These are phyloP conservation scores for Colletotrichum nymphaeae DNA, from an alignment of 2,329 filamentous ascomycete genomes.

Conservation along the genomic window DNA sequence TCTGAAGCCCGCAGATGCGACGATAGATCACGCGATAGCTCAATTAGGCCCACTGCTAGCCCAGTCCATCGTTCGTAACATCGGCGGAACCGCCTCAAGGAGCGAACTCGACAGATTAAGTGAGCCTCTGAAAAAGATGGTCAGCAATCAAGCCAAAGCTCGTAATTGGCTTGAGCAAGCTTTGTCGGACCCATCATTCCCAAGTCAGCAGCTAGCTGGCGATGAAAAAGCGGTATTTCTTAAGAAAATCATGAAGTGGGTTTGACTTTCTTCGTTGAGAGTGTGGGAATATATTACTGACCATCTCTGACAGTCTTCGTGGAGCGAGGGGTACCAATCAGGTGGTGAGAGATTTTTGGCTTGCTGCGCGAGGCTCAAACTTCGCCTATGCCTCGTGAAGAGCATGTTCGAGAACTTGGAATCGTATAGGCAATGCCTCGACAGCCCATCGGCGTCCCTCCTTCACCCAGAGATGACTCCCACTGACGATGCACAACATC, in stretches of 20 bases:
- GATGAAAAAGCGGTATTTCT: conserved; percentile 73
- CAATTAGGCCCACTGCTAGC: conserved; percentile 72
- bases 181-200: conserved; percentile 65
- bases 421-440: not conserved
- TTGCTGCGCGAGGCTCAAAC: conserved; percentile 71
- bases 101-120: conserved; percentile 79
- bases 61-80: conserved; percentile 70
- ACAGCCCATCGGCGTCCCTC: not conserved
- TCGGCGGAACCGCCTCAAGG: conserved; percentile 75
- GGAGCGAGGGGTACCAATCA: conserved; percentile 74
- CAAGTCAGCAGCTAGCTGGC: conserved; percentile 67
- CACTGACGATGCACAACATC: not conserved
- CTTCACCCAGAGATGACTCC: not conserved
- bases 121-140: conserved; percentile 77
- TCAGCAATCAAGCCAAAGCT: conserved; percentile 65
- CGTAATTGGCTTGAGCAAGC: conserved; percentile 73
- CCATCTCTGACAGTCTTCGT: conserved; percentile 61
- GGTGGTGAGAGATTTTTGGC: conserved; percentile 78
- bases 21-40: conserved; percentile 61
- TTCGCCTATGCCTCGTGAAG: conserved; percentile 70
- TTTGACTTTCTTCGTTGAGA: conserved; percentile 11
- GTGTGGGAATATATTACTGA: not conserved
- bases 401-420: not conserved
- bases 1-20: conserved; percentile 56
- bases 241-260: conserved; percentile 73